These are phyloP conservation scores for Zygoascus flipseniorum DNA, from an alignment of 805 yeast genomes.

Conservation along the genomic window DNA sequence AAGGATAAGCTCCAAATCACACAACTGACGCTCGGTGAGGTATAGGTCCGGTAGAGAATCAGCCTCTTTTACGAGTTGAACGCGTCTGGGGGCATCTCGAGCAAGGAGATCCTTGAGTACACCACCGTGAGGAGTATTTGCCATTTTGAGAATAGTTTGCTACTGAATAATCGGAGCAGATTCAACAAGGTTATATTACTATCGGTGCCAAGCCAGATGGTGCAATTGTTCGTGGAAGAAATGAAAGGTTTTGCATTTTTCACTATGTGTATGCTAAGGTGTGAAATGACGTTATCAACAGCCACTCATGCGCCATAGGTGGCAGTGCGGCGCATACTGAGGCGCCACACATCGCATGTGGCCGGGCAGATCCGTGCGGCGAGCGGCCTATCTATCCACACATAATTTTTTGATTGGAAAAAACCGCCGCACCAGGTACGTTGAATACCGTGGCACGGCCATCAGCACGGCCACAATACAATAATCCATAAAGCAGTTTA, in stretches of 20 bases:
- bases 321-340: not conserved
- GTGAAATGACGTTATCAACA: conserved; percentile 1
- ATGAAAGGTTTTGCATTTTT: not conserved
- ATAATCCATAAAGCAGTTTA: not conserved
- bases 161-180: not conserved
- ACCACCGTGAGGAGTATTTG: conserved; percentile 83
- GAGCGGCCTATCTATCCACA: no score
- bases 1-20: conserved; percentile 85
- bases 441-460: no score
- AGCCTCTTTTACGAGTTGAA: conserved; percentile 51
- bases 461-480: not conserved
- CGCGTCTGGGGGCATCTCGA: conserved; percentile 62
- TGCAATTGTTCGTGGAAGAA: not conserved
- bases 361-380: not conserved
- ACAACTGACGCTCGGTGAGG: conserved; percentile 79
- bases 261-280: not conserved
- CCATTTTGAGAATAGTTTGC: conserved; percentile 23
- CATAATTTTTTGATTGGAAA: no score
- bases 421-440: no score
- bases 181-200: not conserved
- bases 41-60: conserved; percentile 35
- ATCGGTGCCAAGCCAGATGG: not conserved
- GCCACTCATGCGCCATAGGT: conserved; percentile 1
- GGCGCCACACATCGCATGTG: not conserved
- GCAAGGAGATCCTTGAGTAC: conserved; percentile 72